Base-by-base conservation (phyloP, 1,284 basidiomycete genomes). In the Ustilago lituana region DNA sequence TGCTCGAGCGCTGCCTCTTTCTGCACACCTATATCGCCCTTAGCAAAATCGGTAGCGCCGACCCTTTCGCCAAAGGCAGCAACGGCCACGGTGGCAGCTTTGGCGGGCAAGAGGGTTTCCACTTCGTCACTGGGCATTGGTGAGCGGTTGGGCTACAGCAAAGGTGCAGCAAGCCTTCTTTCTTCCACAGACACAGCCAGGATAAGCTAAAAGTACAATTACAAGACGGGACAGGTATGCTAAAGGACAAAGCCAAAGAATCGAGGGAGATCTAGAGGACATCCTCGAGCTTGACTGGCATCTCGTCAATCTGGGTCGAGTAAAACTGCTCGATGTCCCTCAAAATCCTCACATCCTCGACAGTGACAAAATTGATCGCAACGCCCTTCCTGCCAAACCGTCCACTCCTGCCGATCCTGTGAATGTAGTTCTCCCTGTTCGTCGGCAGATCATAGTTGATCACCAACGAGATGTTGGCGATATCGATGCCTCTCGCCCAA, bases 401-500 rank as follows among this genome's bases (percentile, higher is more conserved):
- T 77, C 94, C 94, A 51, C 91, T 93, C 58, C 94, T 89, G 84
- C 94, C 94, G 78, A 97, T 97, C 77, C 94, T 90, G 85, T 98
- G 94, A 73, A 98, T 94, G 85, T 98, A 98, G 84, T 97, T 96
- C 86, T 98, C 94, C 37, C 74, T 60, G 24, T 72, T 77, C 29
- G 65, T 70, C 6, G 93, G 94, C 58, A 98, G 86, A 82, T 97
- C 94, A 82, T 98, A 98, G 85, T 98, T 98, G 82, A 98, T 98
- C 77, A 98, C 95, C 62, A 98, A 86, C 35, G 94, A 96, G 41
- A 99, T 96, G 84, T 98, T 94, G 81, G 97, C 93, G 9, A 99
- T 94, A 82, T 98, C 96, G 80, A 98, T 95, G 76, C 96, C 96
- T 80, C 96, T 90, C 24, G 96, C 94, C 94, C 94, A 97, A 38